Conservation (phyloP, 139 green algal genomes). For the Chlorella sp. region DNA sequence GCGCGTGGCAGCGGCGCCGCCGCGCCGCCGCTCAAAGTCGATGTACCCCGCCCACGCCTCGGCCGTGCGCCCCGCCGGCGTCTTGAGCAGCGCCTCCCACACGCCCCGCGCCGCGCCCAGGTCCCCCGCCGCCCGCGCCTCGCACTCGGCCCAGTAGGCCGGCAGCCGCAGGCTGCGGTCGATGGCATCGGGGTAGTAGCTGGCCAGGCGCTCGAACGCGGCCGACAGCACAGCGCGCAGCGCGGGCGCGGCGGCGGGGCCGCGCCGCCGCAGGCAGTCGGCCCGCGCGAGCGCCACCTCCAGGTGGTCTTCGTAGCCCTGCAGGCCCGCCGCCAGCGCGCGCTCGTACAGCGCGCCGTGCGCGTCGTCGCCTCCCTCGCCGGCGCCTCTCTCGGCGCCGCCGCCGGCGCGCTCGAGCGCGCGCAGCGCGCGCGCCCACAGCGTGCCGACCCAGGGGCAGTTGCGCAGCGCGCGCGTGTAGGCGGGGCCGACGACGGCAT, state of each 20-base stretch:
- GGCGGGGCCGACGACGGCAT: slow-evolving; percentile 12
- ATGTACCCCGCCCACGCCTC: slow-evolving; percentile 66
- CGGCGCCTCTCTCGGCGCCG: slow-evolving; percentile 10
- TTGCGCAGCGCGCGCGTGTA: slow-evolving; percentile 78
- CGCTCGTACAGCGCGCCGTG: neutral
- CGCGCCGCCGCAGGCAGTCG: slow-evolving; percentile 58
- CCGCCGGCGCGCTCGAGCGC: slow-evolving; percentile 43
- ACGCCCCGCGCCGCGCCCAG: slow-evolving; percentile 54
- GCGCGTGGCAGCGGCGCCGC: slow-evolving; percentile 44
- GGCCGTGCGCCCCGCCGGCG: slow-evolving; percentile 14
- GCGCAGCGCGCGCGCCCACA: slow-evolving; percentile 69
- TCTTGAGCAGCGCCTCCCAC: slow-evolving; percentile 73
- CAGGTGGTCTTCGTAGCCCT: slow-evolving; percentile 65
- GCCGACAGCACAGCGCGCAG: slow-evolving; percentile 23
- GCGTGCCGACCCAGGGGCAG: slow-evolving; percentile 79
- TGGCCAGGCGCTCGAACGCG: slow-evolving; percentile 41
- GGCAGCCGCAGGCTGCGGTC: slow-evolving; percentile 56
- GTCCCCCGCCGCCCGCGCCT: slow-evolving; percentile 52
- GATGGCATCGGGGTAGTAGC: slow-evolving; percentile 61
- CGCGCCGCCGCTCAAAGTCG: slow-evolving; percentile 52
- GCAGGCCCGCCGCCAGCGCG: slow-evolving; percentile 42
- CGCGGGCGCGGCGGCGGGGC: neutral
- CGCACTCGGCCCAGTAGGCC: slow-evolving; percentile 73
- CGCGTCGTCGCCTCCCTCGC: too few species aligned
- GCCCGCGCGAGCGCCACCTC: slow-evolving; percentile 66